These are phyloP conservation scores for Hygrocybe coccinea DNA, from an alignment of 768 basidiomycete genomes.

Conservation along the genomic window DNA sequence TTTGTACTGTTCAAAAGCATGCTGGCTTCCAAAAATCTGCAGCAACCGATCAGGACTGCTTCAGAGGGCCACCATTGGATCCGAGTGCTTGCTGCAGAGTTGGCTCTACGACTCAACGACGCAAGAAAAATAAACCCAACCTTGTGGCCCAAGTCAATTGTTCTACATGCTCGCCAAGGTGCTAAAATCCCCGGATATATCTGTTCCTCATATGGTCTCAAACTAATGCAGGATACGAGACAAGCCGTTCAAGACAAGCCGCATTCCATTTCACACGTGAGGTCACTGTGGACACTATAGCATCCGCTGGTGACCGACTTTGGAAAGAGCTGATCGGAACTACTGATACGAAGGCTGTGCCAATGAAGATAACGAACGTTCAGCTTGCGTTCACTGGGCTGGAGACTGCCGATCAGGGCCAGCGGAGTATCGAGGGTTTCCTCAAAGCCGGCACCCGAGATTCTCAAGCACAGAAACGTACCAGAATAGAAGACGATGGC, in stretches of 20 bases:
- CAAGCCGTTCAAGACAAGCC: constrained; percentile 73
- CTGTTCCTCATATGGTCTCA: neutral
- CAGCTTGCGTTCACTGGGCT: constrained; percentile 74
- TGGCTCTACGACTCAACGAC: constrained; percentile 79
- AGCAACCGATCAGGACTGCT: constrained; percentile 65
- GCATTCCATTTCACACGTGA: constrained; percentile 81
- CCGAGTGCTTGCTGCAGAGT: constrained; percentile 83
- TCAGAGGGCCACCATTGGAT: constrained; percentile 88
- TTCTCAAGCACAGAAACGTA: constrained; percentile 31
- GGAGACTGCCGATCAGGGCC: constrained; percentile 69
- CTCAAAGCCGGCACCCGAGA: constrained; percentile 37
- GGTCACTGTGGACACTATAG: constrained; percentile 71
- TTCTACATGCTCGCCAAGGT: constrained; percentile 74
- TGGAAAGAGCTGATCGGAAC: constrained; percentile 81
- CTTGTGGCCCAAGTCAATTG: constrained; percentile 90
- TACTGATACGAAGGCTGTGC: constrained; percentile 23
- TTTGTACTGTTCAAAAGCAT: constrained; percentile 80
- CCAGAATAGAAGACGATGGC: constrained; percentile 28
- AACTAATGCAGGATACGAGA: constrained; percentile 50
- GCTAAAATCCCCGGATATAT: constrained; percentile 4
- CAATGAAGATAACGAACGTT: constrained; percentile 68
- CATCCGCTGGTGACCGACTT: constrained; percentile 68
- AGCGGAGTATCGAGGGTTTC: constrained; percentile 85
- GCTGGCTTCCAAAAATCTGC: constrained; percentile 94
- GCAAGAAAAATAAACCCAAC: constrained; percentile 67